A percentile compares a stretch with the other conserved stretches of the same genome.
phyloP scores from a whole-genome alignment of 805 yeast species.

The Nakazawaea molendinolei region DNA sequence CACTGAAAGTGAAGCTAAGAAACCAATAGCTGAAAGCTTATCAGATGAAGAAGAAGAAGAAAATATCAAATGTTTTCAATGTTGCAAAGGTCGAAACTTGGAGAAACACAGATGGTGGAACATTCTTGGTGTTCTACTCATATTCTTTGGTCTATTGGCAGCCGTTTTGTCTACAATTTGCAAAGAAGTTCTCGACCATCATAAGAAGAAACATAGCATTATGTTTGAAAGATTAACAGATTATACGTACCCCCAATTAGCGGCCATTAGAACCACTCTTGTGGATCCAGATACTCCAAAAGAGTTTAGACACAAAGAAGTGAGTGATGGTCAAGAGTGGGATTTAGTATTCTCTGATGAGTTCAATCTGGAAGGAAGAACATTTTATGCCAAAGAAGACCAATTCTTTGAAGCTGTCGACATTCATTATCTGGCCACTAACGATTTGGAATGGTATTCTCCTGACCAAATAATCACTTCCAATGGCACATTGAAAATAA shows the following conservation, averaged over 20 bases:
- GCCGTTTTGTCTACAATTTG: neutral
- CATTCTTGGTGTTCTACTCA: conserved; percentile 1
- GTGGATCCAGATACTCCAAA: conserved; percentile 61
- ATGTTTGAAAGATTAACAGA: conserved; percentile 36
- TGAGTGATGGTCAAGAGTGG: conserved; percentile 56
- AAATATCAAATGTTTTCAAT: neutral
- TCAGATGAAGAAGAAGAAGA: neutral
- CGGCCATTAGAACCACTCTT: conserved; percentile 45
- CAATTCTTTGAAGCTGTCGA: conserved; percentile 78
- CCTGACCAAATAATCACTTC: conserved; percentile 73
- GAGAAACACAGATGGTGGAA: conserved; percentile 1
- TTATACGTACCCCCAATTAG: conserved; percentile 43
- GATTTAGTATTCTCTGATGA: conserved; percentile 74
- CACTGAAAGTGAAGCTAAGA: no score
- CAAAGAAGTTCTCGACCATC: neutral
- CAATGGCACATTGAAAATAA: conserved; percentile 55
- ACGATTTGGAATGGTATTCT: conserved; percentile 81
- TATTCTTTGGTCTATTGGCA: conserved; percentile 1
- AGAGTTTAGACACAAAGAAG: conserved; percentile 35
- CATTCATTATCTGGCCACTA: conserved; percentile 70
- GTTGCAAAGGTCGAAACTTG: neutral
- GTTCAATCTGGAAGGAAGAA: conserved; percentile 73
- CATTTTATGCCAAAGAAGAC: conserved; percentile 76
- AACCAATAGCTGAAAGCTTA: no score
- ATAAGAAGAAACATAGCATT: conserved; percentile 20